phyloP scores from a whole-genome alignment of 2,329 filamentous ascomycete genomes.

The Penicillium verrucosum region DNA sequence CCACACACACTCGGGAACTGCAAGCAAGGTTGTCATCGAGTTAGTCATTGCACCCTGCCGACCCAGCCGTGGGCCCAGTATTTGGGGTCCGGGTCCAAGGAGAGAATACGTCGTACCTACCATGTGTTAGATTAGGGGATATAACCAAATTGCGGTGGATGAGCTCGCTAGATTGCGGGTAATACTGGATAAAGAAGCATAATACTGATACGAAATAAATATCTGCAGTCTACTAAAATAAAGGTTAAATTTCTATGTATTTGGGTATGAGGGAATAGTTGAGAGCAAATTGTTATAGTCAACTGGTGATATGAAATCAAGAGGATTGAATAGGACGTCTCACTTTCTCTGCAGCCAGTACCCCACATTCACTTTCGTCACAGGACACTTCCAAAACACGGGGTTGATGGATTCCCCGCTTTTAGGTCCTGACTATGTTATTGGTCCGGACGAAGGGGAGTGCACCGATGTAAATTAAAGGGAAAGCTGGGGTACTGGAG shows the following conservation, averaged over 20 bases:
- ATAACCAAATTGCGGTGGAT: no score
- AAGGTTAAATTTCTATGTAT: accelerated
- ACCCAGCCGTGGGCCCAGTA: no score
- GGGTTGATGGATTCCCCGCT: background rate
- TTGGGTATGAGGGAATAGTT: background rate
- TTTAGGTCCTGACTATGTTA: background rate
- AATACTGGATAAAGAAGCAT: no score
- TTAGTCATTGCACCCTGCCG: background rate
- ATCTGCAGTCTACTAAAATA: background rate
- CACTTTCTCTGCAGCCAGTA: background rate
- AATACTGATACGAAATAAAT: no score
- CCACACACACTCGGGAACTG: background rate
- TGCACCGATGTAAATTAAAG: background rate
- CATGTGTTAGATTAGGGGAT: background rate
- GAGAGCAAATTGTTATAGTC: no score
- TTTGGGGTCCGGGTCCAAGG: no score
- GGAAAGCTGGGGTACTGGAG: background rate
- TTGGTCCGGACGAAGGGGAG: background rate
- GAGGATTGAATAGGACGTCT: accelerated
- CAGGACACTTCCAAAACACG: background rate
- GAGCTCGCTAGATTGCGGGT: background rate
- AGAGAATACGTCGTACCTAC: no score
- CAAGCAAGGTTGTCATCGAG: background rate
- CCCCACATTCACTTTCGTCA: background rate
- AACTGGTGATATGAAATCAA: background rate